Base-by-base conservation (phyloP, 2,329 filamentous ascomycete species). In the Aspergillus vadensis region DNA sequence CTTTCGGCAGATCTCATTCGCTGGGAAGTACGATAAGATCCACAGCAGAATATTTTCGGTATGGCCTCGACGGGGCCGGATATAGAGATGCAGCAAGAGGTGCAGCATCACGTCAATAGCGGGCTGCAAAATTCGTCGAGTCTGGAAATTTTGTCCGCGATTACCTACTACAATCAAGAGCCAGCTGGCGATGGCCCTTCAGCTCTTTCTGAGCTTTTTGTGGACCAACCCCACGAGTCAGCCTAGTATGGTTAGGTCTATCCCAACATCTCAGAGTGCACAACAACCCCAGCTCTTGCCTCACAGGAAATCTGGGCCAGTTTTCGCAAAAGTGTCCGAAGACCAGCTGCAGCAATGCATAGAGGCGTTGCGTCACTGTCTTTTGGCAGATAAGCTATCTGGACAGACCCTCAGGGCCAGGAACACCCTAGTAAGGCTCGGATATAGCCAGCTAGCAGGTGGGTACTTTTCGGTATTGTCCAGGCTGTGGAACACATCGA, bases 61-160 rank as follows among this genome's bases (percentile, higher is more conserved):
- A 19, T 15, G 39, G 52, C 19, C n/a, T 27, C 25, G 25, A 27
- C 25, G 25, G 25, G 25, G 6, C 25, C 53, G 53, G 53, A 47
- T 55, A 55, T 55, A 44, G 14, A 55, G 44, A 17, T 47, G 41
- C 53, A 55, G 53, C 43, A 19, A 32, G 14, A 55, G 36, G 19
- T 47, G 17, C 53, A 55, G 53, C 43, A 19, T 36, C 36, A 44
- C 17, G 39, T 47, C 53, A 32, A 44, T 55, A 55, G 53, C n/a
- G 25, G 38, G 27, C 27, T 15, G 52, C n/a, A 30, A 17, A 21
- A 6, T 41, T 23, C 53, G 19, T 44, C 41, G 39, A 47, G 25
- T 41, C 41, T 55, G 53, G 17, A 36, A 43, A 21, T 3, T n/a
- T 23, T 47, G 9, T 19, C 25, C 39, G 43, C 15, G 8, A 47